Evolutionary conservation across 1,139 yeast genomes (phyloP), one percentile per base, ranked within the genome.

Genomic region (Yamadazyma siamensis): DNA sequence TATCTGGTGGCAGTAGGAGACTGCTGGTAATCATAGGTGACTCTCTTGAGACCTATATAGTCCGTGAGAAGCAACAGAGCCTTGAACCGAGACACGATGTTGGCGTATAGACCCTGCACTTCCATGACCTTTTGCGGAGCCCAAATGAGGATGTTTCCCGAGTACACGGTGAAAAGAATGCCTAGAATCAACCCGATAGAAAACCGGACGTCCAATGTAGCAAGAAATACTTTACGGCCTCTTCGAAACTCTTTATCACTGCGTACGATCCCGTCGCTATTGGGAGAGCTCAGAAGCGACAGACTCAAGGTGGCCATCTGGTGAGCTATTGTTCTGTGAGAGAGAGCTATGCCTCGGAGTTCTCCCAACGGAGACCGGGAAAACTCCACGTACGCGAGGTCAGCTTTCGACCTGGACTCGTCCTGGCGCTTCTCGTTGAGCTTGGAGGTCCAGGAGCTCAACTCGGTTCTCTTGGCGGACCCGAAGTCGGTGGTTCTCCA

Each of bases 401-500:
- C 94, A 9, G 59, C 49, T 79, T 15, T 77, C 1, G 47, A 30
- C 22, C 36, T 29, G 6, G 28, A 24, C 3, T 39, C 42, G 15
- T 39, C 40, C 73, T 35, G 50, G 27, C 38, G 43, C 27, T 42
- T 47, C 20, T 38, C 41, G 30, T 50, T 47, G 32, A 34, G 38
- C 29, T 52, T 60, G 4, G 57, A 39, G 15, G 40, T 43, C 62
- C 70, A 58, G 26, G 43, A 41, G 3, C 56, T 42, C 15, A 65
- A 35, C 33, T 68, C 75, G 1, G 68, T 56, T 28, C 63, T 61
- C 31, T 61, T 59, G 9, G 96, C 49, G 59, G 79, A 42, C 0
- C 97, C 97, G 59, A 91, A 73, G 46, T 89, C 97, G 19, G 86
- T 82, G 0, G 97, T 89, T 52, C 79, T 80, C 86, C 96, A 81